phyloP scores from a whole-genome alignment of 2,329 filamentous ascomycete genomes.

The Penicillium sp. region DNA sequence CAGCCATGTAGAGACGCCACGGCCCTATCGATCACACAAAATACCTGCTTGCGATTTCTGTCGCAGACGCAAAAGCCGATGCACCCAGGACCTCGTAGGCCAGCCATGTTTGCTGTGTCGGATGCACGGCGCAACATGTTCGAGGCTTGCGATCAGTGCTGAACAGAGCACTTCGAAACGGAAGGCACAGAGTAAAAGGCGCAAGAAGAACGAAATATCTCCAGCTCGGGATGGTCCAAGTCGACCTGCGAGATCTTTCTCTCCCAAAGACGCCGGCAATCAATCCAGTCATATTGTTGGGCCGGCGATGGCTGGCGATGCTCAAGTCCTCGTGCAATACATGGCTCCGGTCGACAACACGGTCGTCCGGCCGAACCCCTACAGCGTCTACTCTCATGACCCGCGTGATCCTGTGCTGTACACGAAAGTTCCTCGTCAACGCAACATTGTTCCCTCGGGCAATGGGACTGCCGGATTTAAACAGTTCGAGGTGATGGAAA shows the following conservation, averaged over 20 bases:
- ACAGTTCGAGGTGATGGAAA: constrained; percentile 46
- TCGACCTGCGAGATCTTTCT: no score
- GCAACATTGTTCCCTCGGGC: constrained; percentile 21
- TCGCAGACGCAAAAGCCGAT: constrained; percentile 19
- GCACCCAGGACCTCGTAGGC: constrained; percentile 16
- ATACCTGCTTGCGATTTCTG: constrained; percentile 21
- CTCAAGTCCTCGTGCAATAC: constrained; percentile 49
- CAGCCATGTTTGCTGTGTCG: constrained; percentile 18
- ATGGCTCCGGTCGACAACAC: constrained; percentile 29
- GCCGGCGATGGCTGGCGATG: constrained; percentile 49
- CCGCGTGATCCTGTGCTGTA: constrained; percentile 22
- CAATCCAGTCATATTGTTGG: constrained; percentile 45
- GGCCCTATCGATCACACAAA: constrained; percentile 20
- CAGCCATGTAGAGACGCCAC: no score
- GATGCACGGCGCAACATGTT: constrained; percentile 17
- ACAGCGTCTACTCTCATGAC: constrained; percentile 15
- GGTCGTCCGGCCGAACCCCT: constrained; percentile 8
- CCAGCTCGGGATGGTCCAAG: no score
- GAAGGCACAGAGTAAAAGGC: no score
- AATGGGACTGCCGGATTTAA: constrained; percentile 26
- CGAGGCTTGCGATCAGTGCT: constrained; percentile 2
- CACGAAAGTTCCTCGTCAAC: constrained; percentile 16
- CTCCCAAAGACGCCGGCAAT: neutral
- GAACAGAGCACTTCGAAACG: no score
- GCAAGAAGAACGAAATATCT: no score